Conservation (phyloP, 1,139 yeast genomes). For the Protomyces gravidus region DNA sequence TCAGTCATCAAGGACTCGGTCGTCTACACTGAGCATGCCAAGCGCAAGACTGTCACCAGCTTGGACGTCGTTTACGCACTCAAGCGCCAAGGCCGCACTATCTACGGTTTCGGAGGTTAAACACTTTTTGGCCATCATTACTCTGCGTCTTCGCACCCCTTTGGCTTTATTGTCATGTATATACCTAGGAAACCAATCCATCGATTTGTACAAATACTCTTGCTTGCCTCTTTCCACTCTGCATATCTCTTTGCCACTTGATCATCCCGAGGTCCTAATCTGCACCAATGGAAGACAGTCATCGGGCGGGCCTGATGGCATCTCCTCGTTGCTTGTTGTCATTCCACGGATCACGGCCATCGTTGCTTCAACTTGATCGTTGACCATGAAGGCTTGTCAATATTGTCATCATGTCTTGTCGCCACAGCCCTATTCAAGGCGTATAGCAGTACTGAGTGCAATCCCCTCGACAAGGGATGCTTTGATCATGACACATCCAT, state of each 20-base stretch:
- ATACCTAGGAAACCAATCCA: not conserved
- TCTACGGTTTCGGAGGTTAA: slow-evolving; percentile 99
- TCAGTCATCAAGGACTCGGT: slow-evolving; percentile 98
- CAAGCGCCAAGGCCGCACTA: slow-evolving; percentile 99
- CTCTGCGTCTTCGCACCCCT: too few species aligned
- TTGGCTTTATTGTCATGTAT: not conserved
- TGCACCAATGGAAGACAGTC: too few species aligned
- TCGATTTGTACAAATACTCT: not conserved
- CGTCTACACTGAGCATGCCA: slow-evolving; percentile 98
- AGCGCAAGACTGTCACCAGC: slow-evolving; percentile 99
- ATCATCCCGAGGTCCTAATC: too few species aligned
- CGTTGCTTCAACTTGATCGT: not conserved
- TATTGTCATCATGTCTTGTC: too few species aligned
- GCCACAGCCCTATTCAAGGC: too few species aligned
- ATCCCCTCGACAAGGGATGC: too few species aligned
- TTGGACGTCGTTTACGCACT: slow-evolving; percentile 98
- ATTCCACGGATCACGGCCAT: not conserved
- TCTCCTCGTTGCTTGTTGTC: not conserved
- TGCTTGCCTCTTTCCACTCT: not conserved
- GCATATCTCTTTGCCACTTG: not conserved
- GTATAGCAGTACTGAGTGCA: too few species aligned
- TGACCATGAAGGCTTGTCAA: too few species aligned
- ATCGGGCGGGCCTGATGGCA: too few species aligned
- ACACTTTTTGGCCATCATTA: too few species aligned
- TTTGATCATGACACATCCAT: too few species aligned